These are phyloP conservation scores for Raphanus hybrid DNA, from an alignment of 441 rosid species.

Conservation along the genomic window DNA sequence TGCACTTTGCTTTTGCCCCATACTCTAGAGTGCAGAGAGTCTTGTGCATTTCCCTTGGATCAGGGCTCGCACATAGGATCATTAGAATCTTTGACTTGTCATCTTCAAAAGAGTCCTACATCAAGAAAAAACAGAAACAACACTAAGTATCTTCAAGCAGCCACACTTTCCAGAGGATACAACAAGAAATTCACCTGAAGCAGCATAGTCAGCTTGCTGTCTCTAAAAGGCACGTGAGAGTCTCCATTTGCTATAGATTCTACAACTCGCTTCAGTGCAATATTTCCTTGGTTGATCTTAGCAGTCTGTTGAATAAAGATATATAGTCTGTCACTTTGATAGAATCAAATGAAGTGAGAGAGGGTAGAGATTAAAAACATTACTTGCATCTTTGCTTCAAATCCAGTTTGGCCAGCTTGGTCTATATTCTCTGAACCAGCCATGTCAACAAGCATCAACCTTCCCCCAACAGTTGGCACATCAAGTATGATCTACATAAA, in stretches of 20 bases:
- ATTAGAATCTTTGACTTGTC: slow-evolving; percentile 91
- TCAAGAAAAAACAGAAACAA: slow-evolving; percentile 18
- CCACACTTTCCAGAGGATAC: slow-evolving; percentile 14
- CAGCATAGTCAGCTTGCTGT: slow-evolving; percentile 95
- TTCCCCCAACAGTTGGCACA: slow-evolving; percentile 96
- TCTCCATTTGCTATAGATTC: slow-evolving; percentile 99
- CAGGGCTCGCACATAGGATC: slow-evolving; percentile 97
- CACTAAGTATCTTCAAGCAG: slow-evolving; percentile 13
- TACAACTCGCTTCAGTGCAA: slow-evolving; percentile 92
- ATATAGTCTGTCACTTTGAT: slow-evolving; percentile 14
- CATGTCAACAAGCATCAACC: slow-evolving; percentile 97
- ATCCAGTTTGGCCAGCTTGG: slow-evolving; percentile 90
- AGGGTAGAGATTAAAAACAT: not conserved
- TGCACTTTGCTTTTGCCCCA: slow-evolving; percentile 98
- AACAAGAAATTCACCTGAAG: slow-evolving; percentile 64
- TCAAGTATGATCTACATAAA: slow-evolving; percentile 79
- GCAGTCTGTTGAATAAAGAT: slow-evolving; percentile 66
- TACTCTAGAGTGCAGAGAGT: slow-evolving; percentile 97
- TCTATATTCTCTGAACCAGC: slow-evolving; percentile 99
- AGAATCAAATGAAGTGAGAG: not conserved
- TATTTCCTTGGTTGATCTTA: slow-evolving; percentile 95
- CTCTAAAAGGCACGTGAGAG: slow-evolving; percentile 98
- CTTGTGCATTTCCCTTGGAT: slow-evolving; percentile 90
- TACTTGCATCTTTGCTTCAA: slow-evolving; percentile 99
- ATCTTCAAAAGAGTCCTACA: slow-evolving; percentile 97